These are phyloP conservation scores for Sodiomyces alkalinus DNA, from an alignment of 2,329 filamentous ascomycete species.

Conservation along the genomic window DNA sequence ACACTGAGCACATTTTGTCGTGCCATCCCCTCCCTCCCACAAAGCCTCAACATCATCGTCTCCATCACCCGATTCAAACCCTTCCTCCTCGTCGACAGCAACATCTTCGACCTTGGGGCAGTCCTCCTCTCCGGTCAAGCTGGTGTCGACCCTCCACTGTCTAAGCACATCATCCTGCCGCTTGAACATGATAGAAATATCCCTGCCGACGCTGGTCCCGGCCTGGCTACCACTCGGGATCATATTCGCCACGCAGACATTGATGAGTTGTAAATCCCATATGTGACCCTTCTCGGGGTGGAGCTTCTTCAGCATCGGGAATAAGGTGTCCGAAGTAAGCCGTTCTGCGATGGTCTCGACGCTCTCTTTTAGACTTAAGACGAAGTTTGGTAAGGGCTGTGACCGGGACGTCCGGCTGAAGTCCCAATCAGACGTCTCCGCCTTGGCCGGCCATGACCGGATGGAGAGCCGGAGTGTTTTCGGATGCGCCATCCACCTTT, in stretches of 20 bases:
- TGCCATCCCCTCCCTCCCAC: constrained; percentile 11
- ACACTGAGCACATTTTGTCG: constrained; percentile 28
- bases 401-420: constrained; percentile 66
- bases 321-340: constrained; percentile 51
- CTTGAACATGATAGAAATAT: constrained; percentile 74
- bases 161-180: constrained; percentile 54
- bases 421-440: constrained; percentile 32
- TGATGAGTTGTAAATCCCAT: constrained; percentile 75
- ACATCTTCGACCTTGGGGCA: constrained; percentile 7
- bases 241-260: constrained; percentile 83
- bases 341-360: constrained; percentile 48
- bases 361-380: constrained; percentile 48
- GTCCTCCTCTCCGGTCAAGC: constrained; percentile 5
- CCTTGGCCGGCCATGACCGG: constrained; percentile 34
- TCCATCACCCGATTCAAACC: constrained; percentile 14
- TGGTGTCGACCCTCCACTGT: constrained; percentile 43
- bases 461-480: constrained; percentile 71
- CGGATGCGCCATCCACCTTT: constrained; percentile 63
- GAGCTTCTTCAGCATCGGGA: constrained; percentile 60
- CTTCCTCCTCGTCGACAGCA: constrained; percentile 8
- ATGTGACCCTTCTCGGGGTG: constrained; percentile 48
- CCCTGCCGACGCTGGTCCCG: constrained; percentile 44
- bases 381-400: constrained; percentile 53
- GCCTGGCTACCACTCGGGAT: constrained; percentile 35
- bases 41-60: constrained; percentile 15